A percentile compares a stretch with the other conserved stretches of the same genome.
Conservation (phyloP, 2,329 filamentous ascomycete species). For the Epichloe gansuensis region DNA sequence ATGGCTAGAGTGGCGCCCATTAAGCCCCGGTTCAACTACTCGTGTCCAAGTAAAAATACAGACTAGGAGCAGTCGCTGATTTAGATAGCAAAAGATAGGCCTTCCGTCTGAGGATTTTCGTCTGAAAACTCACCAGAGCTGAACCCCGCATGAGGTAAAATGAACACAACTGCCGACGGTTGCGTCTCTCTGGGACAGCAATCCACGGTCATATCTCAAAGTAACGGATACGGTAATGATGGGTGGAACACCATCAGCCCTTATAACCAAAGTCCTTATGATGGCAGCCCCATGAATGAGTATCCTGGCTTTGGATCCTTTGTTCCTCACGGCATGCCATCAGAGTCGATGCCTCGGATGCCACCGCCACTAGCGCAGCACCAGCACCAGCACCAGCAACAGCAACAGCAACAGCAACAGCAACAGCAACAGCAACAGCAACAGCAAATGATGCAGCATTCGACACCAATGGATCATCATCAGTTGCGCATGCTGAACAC, state of each 20-base stretch:
- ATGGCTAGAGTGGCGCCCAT: neutral
- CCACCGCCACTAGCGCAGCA: conserved; percentile 34
- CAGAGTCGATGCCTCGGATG: conserved; percentile 38
- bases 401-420: conserved; percentile 12
- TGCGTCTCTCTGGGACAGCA: conserved; percentile 20
- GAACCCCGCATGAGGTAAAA: conserved; percentile 11
- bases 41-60: neutral
- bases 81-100: neutral
- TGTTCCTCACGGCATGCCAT: conserved; percentile 37
- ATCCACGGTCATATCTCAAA: conserved; percentile 17
- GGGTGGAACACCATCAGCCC: conserved; percentile 44
- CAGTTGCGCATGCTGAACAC: conserved; percentile 57
- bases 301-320: conserved; percentile 48
- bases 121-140: neutral
- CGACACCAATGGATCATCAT: conserved; percentile 38
- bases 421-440: conserved; percentile 10
- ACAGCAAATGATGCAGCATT: conserved; percentile 21
- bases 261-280: conserved; percentile 48
- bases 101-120: neutral
- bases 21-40: neutral
- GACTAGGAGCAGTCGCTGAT: neutral
- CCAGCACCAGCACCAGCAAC: conserved; percentile 6
- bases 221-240: conserved; percentile 26
- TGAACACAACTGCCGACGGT: conserved; percentile 21
- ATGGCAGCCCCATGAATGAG: conserved; percentile 46